Base-by-base conservation (phyloP, 2,329 filamentous ascomycete species). In the Aspergillus sp. region DNA sequence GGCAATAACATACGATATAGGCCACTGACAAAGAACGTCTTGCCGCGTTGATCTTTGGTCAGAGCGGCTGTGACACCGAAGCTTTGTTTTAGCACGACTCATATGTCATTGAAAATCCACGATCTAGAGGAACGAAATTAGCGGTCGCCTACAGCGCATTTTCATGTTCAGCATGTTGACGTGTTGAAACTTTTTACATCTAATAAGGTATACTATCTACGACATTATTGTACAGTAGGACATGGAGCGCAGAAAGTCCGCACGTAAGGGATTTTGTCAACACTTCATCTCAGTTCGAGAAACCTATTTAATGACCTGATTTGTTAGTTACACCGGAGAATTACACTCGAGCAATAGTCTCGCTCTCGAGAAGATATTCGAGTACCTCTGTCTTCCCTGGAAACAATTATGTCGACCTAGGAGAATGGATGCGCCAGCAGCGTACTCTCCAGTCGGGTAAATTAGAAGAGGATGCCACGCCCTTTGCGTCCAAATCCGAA, bases 271-370 rank as follows among this genome's bases (percentile, higher is more conserved):
- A 36, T 36, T 11, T 14, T 5, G 1, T 36, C 32, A 36, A 11
- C 14, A 5, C 10, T 36, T 12, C 4, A 5, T 36, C 32, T 36
- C 3, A 29, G 7, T 9, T 26, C 26, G 6, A 26, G 26, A 22
- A 26, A 7, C 26, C 6, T 26, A 26, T 26, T 36, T 36, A 36
- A 39, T 39, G 14, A 39, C 36, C 10, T n/a, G 36, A 42, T 1
- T 12, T 39, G 14, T 6, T n/a, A 56, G 55, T 56, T 26, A 56
- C 55, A 52, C 49, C 55, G 1, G 49, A 56, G 42, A 56, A 56
- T 20, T 56, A 56, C 29, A 56, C 31, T 22, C 55, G 55, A 52
- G 55, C 55, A 6, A 52, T 56, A 14, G 52, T 56, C 47, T 56
- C 49, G 7, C 55, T 56, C 29, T 56, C 55, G 24, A 52, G 55